A percentile compares a stretch with the other conserved stretches of the same genome.
Conservation (phyloP, 495 filamentous ascomycete species). For the Aspergillus saccharolyticus region DNA sequence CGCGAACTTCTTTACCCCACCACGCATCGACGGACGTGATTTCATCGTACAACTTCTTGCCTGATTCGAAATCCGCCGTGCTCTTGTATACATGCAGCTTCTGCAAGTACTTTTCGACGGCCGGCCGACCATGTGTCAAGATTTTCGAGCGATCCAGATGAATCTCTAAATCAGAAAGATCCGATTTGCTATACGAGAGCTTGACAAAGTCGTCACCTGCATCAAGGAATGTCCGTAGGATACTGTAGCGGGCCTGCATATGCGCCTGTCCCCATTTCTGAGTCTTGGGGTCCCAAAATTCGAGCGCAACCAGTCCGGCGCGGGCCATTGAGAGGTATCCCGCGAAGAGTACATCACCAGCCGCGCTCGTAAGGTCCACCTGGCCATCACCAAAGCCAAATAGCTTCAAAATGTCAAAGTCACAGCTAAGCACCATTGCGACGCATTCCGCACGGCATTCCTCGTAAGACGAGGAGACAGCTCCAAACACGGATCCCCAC, state of each 20-base stretch:
- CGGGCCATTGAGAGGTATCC: constrained; percentile 90
- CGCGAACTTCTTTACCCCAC: constrained; percentile 70
- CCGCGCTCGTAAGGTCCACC: constrained; percentile 63
- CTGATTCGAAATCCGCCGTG: constrained; percentile 75
- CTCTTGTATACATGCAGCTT: constrained; percentile 91
- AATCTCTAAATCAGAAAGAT: constrained; percentile 77
- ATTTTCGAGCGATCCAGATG: constrained; percentile 81
- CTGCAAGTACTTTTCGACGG: constrained; percentile 83
- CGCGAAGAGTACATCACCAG: constrained; percentile 79
- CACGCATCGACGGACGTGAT: constrained; percentile 79
- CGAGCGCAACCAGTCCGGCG: constrained; percentile 75
- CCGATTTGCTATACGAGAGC: constrained; percentile 65
- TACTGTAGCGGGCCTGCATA: constrained; percentile 90
- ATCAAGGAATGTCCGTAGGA: constrained; percentile 80
- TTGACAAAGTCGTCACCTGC: constrained; percentile 79
- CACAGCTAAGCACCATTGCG: constrained; percentile 87
- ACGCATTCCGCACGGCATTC: constrained; percentile 82
- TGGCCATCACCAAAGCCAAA: constrained; percentile 83
- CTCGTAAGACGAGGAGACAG: constrained; percentile 81
- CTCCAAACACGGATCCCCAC: constrained; percentile 87
- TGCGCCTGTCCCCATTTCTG: constrained; percentile 93
- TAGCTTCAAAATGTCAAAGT: constrained; percentile 81
- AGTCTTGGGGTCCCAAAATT: constrained; percentile 82
- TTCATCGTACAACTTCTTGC: constrained; percentile 69
- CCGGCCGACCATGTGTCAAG: constrained; percentile 58